These are phyloP conservation scores for Arthrocladium fulminans DNA, from an alignment of 2,329 filamentous ascomycete genomes.

Conservation along the genomic window DNA sequence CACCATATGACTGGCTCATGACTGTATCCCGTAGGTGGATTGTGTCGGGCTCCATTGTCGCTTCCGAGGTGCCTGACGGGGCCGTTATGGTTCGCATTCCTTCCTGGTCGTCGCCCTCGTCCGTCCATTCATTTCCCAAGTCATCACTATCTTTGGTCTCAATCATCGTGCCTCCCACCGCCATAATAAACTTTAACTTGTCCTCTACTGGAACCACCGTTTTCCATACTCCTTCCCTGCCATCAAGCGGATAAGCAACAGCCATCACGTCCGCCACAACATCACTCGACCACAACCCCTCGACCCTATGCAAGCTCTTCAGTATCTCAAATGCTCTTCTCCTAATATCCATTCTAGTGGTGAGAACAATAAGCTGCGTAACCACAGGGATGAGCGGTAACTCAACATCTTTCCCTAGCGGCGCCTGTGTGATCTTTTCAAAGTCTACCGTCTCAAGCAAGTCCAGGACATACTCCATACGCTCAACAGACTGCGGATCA, in stretches of 20 bases:
- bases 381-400: background rate
- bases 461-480: background rate
- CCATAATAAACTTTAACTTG: background rate
- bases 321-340: background rate
- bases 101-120: no score
- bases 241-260: background rate
- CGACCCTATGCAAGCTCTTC: background rate
- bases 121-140: no score
- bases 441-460: background rate
- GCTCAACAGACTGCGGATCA: background rate
- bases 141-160: no score
- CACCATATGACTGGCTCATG: no score
- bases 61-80: no score
- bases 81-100: no score
- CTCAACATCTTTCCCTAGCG: conserved; percentile 1
- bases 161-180: background rate
- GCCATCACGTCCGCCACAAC: background rate
- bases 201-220: background rate
- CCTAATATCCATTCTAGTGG: background rate
- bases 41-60: no score
- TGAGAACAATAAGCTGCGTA: background rate
- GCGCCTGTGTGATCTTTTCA: background rate
- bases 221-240: background rate
- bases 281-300: background rate
- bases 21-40: no score